Evolutionary conservation across 2,329 filamentous ascomycete species (phyloP), one percentile per base, ranked within the genome.

Genomic region (Pseudocercospora cruenta): DNA sequence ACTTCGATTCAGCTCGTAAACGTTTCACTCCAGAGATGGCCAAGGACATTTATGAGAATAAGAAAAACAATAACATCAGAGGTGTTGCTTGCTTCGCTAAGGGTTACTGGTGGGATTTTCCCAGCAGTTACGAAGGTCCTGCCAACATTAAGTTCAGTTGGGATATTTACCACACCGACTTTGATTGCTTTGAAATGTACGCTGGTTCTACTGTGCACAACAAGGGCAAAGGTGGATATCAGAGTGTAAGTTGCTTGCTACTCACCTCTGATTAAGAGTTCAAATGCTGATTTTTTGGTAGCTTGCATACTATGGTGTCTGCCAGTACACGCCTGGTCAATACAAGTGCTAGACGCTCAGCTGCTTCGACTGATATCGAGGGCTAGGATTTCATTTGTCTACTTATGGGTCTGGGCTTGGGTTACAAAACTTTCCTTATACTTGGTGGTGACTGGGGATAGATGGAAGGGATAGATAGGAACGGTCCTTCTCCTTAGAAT

Each of bases 131-230:
- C 8, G 9, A 24, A 7, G 49, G 49, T n/a, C 60, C 60, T 1
- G 47, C 47, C 16, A 54, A 62, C 16, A 62, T 57, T 10, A 45
- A 57, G 19, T 62, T 57, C 33, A 57, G 47, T 16, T 62, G 49
- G 60, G 60, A 62, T 9, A 45, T 62, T n/a, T 49, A 49, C 45
- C 1, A 49, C 45, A 19, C 45, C n/a, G 45, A 51, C 22, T 57
- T 43, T 57, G 49, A 62, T n/a, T 62, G 60, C 9, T 62, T 62
- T 54, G 60, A 62, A 22, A 39, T 62, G n/a, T 62, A 26, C 19
- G 14, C 14, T 14, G 47, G 60, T 26, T 28, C 45, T 10, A 21
- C 24, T 26, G 60, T 62, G 1, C 19, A 54, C 19, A 62, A 26
- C 2, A 45, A 62, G 8, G 60, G 60, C 24, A 24, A 57, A 7